Base-by-base conservation (phyloP, 2,329 filamentous ascomycete genomes). In the Alternaria novae-zelandiae region DNA sequence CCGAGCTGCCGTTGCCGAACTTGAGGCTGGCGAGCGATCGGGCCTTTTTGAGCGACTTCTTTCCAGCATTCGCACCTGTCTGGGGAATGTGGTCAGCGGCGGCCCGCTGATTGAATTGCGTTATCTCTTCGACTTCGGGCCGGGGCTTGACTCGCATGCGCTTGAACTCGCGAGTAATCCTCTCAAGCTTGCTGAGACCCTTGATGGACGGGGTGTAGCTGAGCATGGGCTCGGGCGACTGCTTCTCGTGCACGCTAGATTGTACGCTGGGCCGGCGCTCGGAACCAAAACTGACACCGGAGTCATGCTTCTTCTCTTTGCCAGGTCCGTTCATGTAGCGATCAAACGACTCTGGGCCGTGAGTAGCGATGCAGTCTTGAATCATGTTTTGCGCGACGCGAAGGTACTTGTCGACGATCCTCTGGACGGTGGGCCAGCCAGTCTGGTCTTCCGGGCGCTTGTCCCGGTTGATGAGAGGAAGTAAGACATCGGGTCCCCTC, bases 231-330 rank as follows among this genome's bases (percentile, higher is more conserved):
- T 71, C 67, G 3, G 71, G 65, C 11, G 67, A 66, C n/a, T 70
- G 66, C 54, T 67, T 70, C 49, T 78, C 77, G 25, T 72, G 69
- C 5, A 69, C 53, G 46, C 64, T 74, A 15, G 70, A 67, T 4
- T 58, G 74, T 21, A 76, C 74, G 36, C 76, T 78, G 15, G 77
- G 76, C 30, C 76, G 69, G 28, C 69, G 70, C 26, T 78, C 74
- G 26, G 78, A 78, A 54, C 81, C 82, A 70, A 90, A 89, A 76
- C 87, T 89, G 62, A 90, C 85, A 20, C 88, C 88, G 4, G 88
- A 90, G 74, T 90, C 88, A 21, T 85, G 86, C 77, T 89, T 89
- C 70, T 87, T 84, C 41, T 81, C 80, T 70, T 84, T 85, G 57
- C 81, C 79, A 5, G 65, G 50, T 56, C 74, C 72, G 28, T 78